Evolutionary conservation across 257 asterid species (phyloP).

Genomic region (Anisodus tanguticus): DNA sequence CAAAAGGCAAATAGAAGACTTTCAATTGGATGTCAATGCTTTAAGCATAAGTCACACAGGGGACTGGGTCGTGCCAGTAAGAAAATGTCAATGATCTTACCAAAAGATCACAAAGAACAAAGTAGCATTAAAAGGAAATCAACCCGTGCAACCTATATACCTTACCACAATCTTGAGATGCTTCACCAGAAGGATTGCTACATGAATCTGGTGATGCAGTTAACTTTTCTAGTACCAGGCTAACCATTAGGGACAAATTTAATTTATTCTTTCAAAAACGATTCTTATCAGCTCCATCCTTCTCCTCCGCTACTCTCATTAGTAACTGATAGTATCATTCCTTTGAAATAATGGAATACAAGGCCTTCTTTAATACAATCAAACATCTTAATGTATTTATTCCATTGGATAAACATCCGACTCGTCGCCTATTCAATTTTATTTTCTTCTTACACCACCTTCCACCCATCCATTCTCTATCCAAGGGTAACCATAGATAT

Average conservation of each 20-base stretch:
- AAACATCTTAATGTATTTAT: constrained; percentile 4
- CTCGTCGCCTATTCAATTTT: neutral
- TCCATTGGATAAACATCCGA: constrained; percentile 3
- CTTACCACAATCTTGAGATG: constrained; percentile 24
- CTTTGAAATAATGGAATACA: neutral
- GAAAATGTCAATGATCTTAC: neutral
- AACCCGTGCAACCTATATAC: neutral
- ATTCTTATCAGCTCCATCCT: neutral
- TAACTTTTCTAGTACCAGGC: neutral
- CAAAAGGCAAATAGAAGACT: constrained; percentile 10
- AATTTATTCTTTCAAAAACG: neutral
- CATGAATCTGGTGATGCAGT: constrained; percentile 14
- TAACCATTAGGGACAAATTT: constrained; percentile 23
- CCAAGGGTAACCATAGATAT: constrained; percentile 9
- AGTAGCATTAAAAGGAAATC: neutral
- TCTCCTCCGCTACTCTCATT: neutral
- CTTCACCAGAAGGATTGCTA: constrained; percentile 12
- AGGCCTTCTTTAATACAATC: neutral
- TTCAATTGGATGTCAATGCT: neutral
- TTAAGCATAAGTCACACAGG: neutral
- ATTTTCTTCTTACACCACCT: neutral
- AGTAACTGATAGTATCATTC: constrained; percentile 14
- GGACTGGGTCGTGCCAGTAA: neutral
- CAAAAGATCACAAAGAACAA: constrained; percentile 18
- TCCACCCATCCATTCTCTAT: neutral